Percentiles rank a stretch among this genome's conserved stretches.
phyloP scores from a whole-genome alignment of 1,284 basidiomycete species.

The Sporisorium graminicola region DNA sequence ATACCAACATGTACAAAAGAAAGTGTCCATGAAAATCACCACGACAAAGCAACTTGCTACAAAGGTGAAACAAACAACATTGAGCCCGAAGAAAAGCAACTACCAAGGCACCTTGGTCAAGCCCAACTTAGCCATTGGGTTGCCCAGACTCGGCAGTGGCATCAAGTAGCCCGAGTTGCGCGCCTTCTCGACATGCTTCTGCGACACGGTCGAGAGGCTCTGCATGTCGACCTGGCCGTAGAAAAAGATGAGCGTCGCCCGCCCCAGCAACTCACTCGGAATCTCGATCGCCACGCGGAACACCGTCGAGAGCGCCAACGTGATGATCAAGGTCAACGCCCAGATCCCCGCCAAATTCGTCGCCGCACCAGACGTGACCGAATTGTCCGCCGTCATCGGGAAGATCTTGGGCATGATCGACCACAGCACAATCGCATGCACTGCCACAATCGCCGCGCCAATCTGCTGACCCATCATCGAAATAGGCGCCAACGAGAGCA shows the following conservation, averaged over 20 bases:
- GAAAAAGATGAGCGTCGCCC: slow-evolving; percentile 46
- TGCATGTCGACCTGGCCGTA: slow-evolving; percentile 50
- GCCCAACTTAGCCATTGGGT: slow-evolving; percentile 49
- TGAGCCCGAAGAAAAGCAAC: neutral
- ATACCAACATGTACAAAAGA: neutral
- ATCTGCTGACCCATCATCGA: slow-evolving; percentile 51
- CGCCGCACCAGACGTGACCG: slow-evolving; percentile 27
- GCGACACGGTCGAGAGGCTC: slow-evolving; percentile 15
- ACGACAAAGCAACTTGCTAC: neutral
- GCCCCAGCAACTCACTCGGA: slow-evolving; percentile 41
- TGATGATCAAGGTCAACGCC: slow-evolving; percentile 39
- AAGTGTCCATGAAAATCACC: slow-evolving; percentile 4
- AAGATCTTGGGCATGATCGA: slow-evolving; percentile 45
- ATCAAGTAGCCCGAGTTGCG: slow-evolving; percentile 30
- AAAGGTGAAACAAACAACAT: neutral
- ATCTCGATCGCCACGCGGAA: slow-evolving; percentile 40
- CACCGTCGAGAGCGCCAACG: slow-evolving; percentile 29
- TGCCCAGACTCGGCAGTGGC: slow-evolving; percentile 44
- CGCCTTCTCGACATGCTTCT: slow-evolving; percentile 40
- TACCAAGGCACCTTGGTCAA: slow-evolving; percentile 45
- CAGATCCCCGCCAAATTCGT: slow-evolving; percentile 45
- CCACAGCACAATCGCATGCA: slow-evolving; percentile 47
- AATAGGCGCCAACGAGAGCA: slow-evolving; percentile 20
- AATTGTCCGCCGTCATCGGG: slow-evolving; percentile 28
- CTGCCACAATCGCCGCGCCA: slow-evolving; percentile 34